phyloP scores from a whole-genome alignment of 192 early-diverging fungal species.

The Podochytrium sp. region DNA sequence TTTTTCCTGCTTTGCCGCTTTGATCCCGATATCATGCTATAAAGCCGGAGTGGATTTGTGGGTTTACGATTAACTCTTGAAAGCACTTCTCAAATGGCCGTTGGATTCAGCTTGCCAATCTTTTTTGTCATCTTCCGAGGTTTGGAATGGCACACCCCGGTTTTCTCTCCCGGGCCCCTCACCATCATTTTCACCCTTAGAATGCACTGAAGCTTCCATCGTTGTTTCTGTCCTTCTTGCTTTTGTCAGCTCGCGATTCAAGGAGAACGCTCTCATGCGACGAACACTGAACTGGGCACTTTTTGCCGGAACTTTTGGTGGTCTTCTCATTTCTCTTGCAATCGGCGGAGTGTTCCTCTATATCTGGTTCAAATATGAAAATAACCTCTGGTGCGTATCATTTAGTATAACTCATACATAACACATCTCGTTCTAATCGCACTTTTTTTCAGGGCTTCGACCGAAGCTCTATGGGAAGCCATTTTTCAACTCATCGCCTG shows the following conservation, averaged over 20 bases:
- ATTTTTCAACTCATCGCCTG: conserved; percentile 78
- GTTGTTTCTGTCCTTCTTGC: conserved; percentile 84
- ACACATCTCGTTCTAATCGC: background rate
- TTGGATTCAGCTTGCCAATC: conserved; percentile 43
- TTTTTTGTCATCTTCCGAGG: conserved; percentile 50
- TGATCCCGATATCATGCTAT: too few relatives aligned
- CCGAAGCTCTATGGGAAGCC: conserved; percentile 84
- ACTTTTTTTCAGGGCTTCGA: conserved; percentile 4
- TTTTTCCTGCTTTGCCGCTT: too few relatives aligned
- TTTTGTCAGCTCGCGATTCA: conserved; percentile 52
- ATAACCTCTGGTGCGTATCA: conserved; percentile 48
- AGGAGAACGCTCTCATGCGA: background rate
- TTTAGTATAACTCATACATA: background rate
- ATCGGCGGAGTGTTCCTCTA: conserved; percentile 80
- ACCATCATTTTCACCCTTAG: conserved; percentile 2
- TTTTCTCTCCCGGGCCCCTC: background rate
- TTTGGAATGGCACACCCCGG: background rate
- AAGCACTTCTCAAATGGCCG: background rate
- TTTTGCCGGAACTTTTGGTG: conserved; percentile 73
- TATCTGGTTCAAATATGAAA: conserved; percentile 66
- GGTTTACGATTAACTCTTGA: too few relatives aligned
- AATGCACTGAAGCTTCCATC: conserved; percentile 76
- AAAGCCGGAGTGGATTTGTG: too few relatives aligned
- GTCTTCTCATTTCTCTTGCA: conserved; percentile 67
- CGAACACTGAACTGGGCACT: conserved; percentile 44